Base-by-base conservation (phyloP, 2,329 filamentous ascomycete genomes). In the Zymoseptoria brevis region DNA sequence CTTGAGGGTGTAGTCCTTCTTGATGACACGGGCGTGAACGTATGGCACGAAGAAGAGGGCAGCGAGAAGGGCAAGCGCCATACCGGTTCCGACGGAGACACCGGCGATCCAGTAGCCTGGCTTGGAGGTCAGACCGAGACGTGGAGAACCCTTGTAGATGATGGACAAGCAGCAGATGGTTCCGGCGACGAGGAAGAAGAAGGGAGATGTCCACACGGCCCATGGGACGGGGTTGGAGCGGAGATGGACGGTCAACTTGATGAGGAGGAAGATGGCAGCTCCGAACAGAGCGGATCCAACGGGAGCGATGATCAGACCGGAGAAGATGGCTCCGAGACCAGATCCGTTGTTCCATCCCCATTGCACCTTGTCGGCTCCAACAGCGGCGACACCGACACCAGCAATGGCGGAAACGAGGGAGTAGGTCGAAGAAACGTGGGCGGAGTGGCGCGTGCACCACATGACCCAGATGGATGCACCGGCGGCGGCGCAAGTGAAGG, bases 341-440 rank as follows among this genome's bases (percentile, higher is more conserved):
- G 67, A 67, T 24, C 77, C 77, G 0, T 63, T 62, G 29, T 69
- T 69, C 77, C 78, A 80, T 19, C 67, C 73, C 75, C 75, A 77
- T 54, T 72, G 68, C 59, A 77, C 69, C 8, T 67, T 58, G 29
- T 66, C 60, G 21, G 71, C 67, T 49, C 74, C 69, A 26, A 85
- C 81, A 30, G 83, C 79, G 7, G 81, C 83, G 45, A 86, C 75
- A 51, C 83, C 83, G 67, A 84, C 81, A 58, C 83, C 83, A 57
- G 84, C 75, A 29, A 86, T 77, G 62, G 81, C 81, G 19, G 81
- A 82, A 61, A 85, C 79, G 60, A 85, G 79, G 11, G 82, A 83
- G 69, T 85, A 82, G 1, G 83, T 86, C 3, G 83, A 84, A 0
- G 82, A 85, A 19, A 85, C 82, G 41, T 83, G 83, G 63, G 84